Base-by-base conservation (phyloP, 2,329 filamentous ascomycete genomes). In the Microcyclosporella mali region DNA sequence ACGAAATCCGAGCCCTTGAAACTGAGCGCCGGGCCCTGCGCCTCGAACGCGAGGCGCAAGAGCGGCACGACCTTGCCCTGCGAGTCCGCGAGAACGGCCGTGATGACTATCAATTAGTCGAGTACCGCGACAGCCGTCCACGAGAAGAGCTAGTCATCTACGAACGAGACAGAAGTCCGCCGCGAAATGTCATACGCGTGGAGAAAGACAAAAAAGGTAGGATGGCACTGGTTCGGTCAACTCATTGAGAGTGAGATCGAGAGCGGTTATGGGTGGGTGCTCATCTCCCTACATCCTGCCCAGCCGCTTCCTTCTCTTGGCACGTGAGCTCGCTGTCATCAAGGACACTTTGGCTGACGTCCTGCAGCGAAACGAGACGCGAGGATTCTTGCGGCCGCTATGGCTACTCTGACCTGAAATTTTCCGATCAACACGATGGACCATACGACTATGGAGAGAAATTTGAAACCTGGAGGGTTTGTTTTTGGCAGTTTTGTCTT, bases 151-250 rank as follows among this genome's bases (percentile, higher is more conserved):
- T 85, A 33, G 82, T 81, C 46, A 64, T 69, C 41, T 59, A 58
- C 21, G 61, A 66, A 74, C 52, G 62, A 52, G 70, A 56, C 58
- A 30, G 55, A 32, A 63, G 57, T 43, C 60, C 60, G 16, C 65
- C 66, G 30, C 67, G 74, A 38, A 77, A 80, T 46, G 66, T 81
- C 41, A 71, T 85, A 50, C 74, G 84, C 56, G 80, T 95, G 58
- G 85, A 88, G 70, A 88, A 85, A 74, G 88, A 95, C 70, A 84
- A 84, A 74, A 92, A 86, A 88, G 88, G 89, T 94, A 92, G 83
- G 85, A 82, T 92, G 80, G 79, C 82, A 73, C 81, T 89, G 71
- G 85, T 84, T 72, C 78, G 86, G 67, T 85, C 84, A 61, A 80
- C 81, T 70, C 76, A 80, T 67, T 78, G 72, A 68, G 42, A 37